phyloP scores from a whole-genome alignment of 169 alveolate genomes.

The Perkinsus marinus region DNA sequence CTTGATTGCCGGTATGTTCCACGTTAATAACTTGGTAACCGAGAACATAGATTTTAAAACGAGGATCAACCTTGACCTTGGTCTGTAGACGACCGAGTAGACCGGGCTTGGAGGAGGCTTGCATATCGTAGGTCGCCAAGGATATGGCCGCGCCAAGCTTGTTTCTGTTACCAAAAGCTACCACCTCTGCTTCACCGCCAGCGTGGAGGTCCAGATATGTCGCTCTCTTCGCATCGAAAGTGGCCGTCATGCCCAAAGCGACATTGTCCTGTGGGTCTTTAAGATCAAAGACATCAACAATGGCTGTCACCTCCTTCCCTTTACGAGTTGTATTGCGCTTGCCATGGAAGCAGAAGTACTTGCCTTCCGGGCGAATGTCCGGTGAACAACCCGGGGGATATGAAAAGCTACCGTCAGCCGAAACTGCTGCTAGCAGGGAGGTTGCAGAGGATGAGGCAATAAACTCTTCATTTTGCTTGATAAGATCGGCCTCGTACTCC shows the following conservation, averaged over 20 bases:
- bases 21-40: neutral
- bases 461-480: neutral
- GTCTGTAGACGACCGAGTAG: neutral
- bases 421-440: neutral
- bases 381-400: neutral
- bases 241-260: neutral
- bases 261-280: neutral
- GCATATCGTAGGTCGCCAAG: neutral
- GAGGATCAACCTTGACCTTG: neutral
- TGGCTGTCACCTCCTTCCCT: neutral
- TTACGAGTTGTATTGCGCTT: neutral
- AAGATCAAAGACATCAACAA: neutral
- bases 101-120: neutral
- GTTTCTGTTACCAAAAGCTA: neutral
- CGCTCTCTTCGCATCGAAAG: neutral
- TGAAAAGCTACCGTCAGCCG: neutral
- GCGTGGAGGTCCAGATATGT: neutral
- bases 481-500: neutral
- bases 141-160: neutral
- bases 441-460: neutral
- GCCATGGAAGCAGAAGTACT: neutral
- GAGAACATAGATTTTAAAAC: neutral
- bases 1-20: neutral
- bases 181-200: neutral
- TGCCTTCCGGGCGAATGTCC: neutral